Percentiles rank a stretch among this genome's conserved stretches.
Evolutionary conservation across 1,284 basidiomycete genomes (phyloP).

Genomic region (Coniophora puteana): DNA sequence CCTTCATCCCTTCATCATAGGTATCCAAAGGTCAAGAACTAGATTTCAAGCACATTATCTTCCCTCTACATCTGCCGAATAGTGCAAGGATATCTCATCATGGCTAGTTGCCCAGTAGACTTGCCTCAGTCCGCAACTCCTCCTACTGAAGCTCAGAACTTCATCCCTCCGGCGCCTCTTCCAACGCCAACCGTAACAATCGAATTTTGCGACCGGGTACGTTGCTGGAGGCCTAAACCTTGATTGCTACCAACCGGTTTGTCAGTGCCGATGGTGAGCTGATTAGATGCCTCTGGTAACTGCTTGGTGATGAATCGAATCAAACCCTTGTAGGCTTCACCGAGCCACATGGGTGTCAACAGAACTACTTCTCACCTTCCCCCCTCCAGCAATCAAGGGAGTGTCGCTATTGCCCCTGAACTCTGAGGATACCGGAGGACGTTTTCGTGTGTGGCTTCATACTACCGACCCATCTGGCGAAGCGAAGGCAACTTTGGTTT

Average conservation of each 20-base stretch:
- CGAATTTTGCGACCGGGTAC: constrained; percentile 85
- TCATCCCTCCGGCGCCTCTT: constrained; percentile 51
- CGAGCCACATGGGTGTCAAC: constrained; percentile 88
- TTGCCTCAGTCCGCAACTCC: not conserved
- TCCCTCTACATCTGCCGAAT: too few relatives aligned
- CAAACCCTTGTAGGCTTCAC: constrained; percentile 57
- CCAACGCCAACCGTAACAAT: constrained; percentile 54
- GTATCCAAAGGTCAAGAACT: too few relatives aligned
- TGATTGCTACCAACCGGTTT: constrained; percentile 7
- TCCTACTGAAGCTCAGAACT: constrained; percentile 49
- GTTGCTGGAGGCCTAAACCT: constrained; percentile 20
- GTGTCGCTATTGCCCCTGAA: constrained; percentile 76
- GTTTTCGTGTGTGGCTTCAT: constrained; percentile 85
- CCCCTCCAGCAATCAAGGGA: constrained; percentile 62
- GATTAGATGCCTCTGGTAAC: constrained; percentile 1
- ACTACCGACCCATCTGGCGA: constrained; percentile 31
- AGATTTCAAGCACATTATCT: too few relatives aligned
- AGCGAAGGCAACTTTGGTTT: constrained; percentile 45
- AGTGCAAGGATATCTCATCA: too few relatives aligned
- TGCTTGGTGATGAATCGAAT: constrained; percentile 2
- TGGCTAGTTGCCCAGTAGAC: constrained; percentile 8
- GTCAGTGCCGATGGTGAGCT: constrained; percentile 69
- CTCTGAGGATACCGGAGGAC: constrained; percentile 77
- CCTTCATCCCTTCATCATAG: too few relatives aligned
- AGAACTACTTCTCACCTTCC: constrained; percentile 86